Percentiles rank a stretch among this genome's conserved stretches.
Evolutionary conservation across 768 basidiomycete species (phyloP).

Genomic region (Termitomyces sp.): DNA sequence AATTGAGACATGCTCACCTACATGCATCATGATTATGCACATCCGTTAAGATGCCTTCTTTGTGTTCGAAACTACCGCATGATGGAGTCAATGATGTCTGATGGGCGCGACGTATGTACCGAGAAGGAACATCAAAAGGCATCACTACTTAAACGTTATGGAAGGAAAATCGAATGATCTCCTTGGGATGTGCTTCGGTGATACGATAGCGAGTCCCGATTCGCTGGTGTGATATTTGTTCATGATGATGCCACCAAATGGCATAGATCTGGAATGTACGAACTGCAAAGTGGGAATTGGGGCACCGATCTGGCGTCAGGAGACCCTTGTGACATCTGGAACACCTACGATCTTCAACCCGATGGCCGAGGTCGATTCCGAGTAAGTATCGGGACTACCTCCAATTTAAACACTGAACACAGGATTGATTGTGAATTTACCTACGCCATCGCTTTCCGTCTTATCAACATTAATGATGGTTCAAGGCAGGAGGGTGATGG

Average conservation of each 20-base stretch:
- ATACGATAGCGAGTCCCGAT: constrained; percentile 7
- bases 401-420: neutral
- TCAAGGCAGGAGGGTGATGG: constrained; percentile 3
- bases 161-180: neutral
- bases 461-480: constrained; percentile 3
- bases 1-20: neutral
- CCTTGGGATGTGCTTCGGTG: constrained; percentile 6
- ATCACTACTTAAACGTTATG: neutral
- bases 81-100: constrained; percentile 7
- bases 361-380: constrained; percentile 1
- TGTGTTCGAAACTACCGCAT: neutral
- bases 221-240: neutral
- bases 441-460: neutral
- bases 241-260: neutral
- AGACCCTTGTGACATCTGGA: constrained; percentile 9
- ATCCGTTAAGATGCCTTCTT: neutral
- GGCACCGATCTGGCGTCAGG: neutral
- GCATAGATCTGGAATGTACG: neutral
- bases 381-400: neutral
- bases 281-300: neutral
- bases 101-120: constrained; percentile 9
- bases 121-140: neutral
- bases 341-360: neutral
- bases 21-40: neutral
- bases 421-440: neutral